These are phyloP conservation scores for Mucor saturninus DNA, from an alignment of 371 early-diverging fungal genomes.

Conservation along the genomic window DNA sequence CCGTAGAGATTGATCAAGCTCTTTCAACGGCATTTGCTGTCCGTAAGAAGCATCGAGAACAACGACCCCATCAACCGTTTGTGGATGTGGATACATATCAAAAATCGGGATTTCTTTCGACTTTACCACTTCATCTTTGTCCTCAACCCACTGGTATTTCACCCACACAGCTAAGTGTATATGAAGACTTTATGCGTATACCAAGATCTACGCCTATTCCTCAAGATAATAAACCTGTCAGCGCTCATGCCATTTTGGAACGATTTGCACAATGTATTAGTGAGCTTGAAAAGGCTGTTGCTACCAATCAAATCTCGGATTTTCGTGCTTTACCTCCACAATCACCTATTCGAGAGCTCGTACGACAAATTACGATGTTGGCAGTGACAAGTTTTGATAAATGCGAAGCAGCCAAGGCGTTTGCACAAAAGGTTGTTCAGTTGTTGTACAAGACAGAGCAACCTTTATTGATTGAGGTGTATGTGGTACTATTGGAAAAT, in stretches of 20 bases:
- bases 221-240: conserved; percentile 7
- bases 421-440: conserved; percentile 87
- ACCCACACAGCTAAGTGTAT: conserved; percentile 76
- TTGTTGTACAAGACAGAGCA: conserved; percentile 79
- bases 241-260: conserved; percentile 64
- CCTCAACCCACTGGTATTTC: conserved; percentile 83
- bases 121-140: conserved; percentile 82
- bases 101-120: conserved; percentile 72
- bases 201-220: conserved; percentile 14
- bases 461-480: conserved; percentile 75
- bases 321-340: conserved; percentile 74
- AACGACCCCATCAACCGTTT: conserved; percentile 84
- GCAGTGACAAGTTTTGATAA: conserved; percentile 70
- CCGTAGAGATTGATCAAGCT: conserved; percentile 81
- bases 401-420: conserved; percentile 77
- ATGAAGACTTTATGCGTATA: conserved; percentile 62
- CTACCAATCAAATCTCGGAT: conserved; percentile 53
- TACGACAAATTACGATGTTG: conserved; percentile 73
- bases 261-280: conserved; percentile 67
- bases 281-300: conserved; percentile 80
- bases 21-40: conserved; percentile 68
- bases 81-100: conserved; percentile 82
- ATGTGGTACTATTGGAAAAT: conserved; percentile 78
- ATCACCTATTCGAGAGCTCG: conserved; percentile 73
- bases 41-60: conserved; percentile 86